Evolutionary conservation across 768 basidiomycete species (phyloP), one percentile per base, ranked within the genome.

Genomic region (Tricholoma matsutake): DNA sequence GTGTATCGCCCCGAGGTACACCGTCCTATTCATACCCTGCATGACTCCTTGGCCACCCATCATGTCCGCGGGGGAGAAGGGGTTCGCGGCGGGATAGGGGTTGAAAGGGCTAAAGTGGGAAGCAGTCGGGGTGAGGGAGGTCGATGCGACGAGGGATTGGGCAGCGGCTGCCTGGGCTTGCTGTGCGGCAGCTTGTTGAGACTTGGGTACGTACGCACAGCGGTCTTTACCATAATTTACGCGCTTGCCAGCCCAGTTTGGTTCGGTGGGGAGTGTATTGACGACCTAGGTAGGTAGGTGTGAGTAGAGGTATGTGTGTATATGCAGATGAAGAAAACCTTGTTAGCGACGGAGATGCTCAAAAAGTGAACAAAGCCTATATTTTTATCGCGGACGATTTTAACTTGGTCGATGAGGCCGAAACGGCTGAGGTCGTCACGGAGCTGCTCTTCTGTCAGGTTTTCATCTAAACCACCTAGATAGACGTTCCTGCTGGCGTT

Each of bases 191-290:
- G 86, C 94, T 76, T 91, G 95, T 75, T 90, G 96, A 35, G 90
- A 95, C 78, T 93, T 98, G 65, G 97, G 97, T 25, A 98, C 91
- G 72, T 97, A 98, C 10, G 96, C 96, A 65, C 96, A 98, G 58
- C 96, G 92, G 72, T 99, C 97, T 75, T 99, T 99, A 69, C 96
- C 96, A 68, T 96, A 99, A 75, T 95, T 96, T 74, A 99, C 94
- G 52, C 96, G 88, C 71, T 95, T 97, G 65, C 94, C 96, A 3
- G 90, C 89, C 96, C 96, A 99, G 0, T 85, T 86, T 2, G 92
- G 89, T 72, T 98, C 96, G 3, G 87, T 89, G 2, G 95, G 94
- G 25, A 99, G 83, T 6, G 92, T 92, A 66, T 91, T 89, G 53
- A 98, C 97, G 52, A 98, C 96, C 93, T 96, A 65, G 16, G 13